Evolutionary conservation across 495 filamentous ascomycete genomes (phyloP).

Genomic region (Neurospora tetraspora): DNA sequence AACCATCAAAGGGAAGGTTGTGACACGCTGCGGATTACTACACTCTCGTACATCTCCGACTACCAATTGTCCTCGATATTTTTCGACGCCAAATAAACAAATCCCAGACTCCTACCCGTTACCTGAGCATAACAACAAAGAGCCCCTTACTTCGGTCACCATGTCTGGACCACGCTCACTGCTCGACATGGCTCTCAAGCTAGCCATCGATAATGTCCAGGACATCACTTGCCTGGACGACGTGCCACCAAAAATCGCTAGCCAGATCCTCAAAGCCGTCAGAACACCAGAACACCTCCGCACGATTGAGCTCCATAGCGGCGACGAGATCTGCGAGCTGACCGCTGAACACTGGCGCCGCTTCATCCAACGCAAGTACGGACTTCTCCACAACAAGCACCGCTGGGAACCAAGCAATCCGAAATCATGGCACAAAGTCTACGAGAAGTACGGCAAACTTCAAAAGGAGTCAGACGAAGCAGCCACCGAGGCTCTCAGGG

Average conservation of each 20-base stretch:
- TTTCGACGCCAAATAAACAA: not conserved
- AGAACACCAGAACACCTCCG: conserved; percentile 24
- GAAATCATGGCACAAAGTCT: conserved; percentile 27
- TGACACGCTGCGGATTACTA: not conserved
- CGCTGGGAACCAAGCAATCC: conserved; percentile 22
- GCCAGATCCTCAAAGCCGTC: conserved; percentile 20
- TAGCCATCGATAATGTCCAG: conserved; percentile 21
- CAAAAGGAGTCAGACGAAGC: conserved; percentile 40
- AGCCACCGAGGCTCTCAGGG: conserved; percentile 32
- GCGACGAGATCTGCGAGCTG: conserved; percentile 25
- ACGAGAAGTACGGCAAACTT: conserved; percentile 27
- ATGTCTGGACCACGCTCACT: conserved; percentile 24
- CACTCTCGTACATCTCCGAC: not conserved
- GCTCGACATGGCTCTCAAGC: conserved; percentile 19
- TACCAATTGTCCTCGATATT: not conserved
- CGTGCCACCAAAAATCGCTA: conserved; percentile 5
- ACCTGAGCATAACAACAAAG: not conserved
- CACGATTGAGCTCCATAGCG: conserved; percentile 22
- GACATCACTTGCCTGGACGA: conserved; percentile 4
- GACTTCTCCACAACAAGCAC: conserved; percentile 9
- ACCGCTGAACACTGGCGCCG: conserved; percentile 26
- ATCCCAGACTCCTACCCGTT: not conserved
- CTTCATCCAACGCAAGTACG: conserved; percentile 28
- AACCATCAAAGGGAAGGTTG: not conserved
- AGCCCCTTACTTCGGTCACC: not conserved